Evolutionary conservation across 1,284 basidiomycete genomes (phyloP).

Genomic region (Ganoderma sp.): DNA sequence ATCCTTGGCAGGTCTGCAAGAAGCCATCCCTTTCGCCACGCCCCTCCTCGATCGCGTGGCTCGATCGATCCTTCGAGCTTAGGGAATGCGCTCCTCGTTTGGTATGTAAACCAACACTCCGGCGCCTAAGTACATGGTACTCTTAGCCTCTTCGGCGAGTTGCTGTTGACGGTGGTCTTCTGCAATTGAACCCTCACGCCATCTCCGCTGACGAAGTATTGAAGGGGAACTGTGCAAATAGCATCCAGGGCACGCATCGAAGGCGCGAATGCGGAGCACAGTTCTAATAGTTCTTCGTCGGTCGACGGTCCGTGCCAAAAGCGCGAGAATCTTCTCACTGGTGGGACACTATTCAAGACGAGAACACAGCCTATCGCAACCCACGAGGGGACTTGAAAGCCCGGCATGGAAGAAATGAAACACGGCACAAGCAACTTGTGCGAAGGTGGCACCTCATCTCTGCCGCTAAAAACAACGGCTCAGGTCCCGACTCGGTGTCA

Average conservation of each 20-base stretch:
- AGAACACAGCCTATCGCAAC: conserved; percentile 20
- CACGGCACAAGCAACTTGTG: conserved; percentile 22
- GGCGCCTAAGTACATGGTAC: neutral
- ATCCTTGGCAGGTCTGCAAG: conserved; percentile 10
- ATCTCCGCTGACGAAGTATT: conserved; percentile 8
- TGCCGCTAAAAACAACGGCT: conserved; percentile 26
- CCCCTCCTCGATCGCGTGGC: conserved; percentile 15
- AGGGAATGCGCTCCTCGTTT: neutral
- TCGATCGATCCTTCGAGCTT: neutral
- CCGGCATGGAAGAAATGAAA: conserved; percentile 20
- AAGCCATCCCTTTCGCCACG: neutral
- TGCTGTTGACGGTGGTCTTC: neutral
- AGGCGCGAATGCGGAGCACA: conserved; percentile 15
- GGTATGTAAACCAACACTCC: neutral
- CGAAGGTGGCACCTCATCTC: conserved; percentile 19
- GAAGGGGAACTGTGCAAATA: conserved; percentile 15
- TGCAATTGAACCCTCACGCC: conserved; percentile 1
- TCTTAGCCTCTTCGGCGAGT: neutral
- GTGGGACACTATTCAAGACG: conserved; percentile 22
- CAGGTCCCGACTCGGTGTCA: conserved; percentile 12
- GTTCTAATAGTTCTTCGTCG: conserved; percentile 14
- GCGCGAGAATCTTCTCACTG: conserved; percentile 32
- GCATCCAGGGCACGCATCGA: conserved; percentile 22
- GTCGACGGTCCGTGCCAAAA: conserved; percentile 19
- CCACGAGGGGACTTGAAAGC: conserved; percentile 25